Evolutionary conservation across 495 filamentous ascomycete genomes (phyloP).

Genomic region (Sabuloglossum arenarium): DNA sequence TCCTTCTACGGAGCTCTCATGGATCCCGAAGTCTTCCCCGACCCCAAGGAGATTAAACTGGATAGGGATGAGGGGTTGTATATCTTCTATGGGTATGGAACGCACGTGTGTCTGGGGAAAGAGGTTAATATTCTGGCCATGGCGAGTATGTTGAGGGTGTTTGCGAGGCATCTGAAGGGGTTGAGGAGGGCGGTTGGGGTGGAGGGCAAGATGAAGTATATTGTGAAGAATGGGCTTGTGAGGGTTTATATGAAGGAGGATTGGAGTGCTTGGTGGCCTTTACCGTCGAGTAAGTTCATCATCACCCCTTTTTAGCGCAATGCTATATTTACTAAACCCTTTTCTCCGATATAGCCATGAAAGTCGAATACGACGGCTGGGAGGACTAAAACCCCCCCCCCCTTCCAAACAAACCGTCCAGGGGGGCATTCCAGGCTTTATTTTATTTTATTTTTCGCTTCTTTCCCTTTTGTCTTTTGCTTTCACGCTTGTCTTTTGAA

Average conservation of each 20-base stretch:
- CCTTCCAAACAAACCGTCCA: too few relatives aligned
- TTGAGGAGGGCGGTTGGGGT: constrained; percentile 44
- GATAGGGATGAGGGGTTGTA: constrained; percentile 46
- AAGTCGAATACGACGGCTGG: neutral
- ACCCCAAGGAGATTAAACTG: constrained; percentile 41
- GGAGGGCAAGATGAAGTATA: constrained; percentile 54
- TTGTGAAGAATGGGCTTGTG: constrained; percentile 36
- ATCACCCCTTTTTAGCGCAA: neutral
- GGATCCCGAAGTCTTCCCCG: constrained; percentile 2
- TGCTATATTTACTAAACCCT: neutral
- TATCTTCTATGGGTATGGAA: constrained; percentile 40
- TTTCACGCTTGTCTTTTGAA: too few relatives aligned
- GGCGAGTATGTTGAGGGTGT: constrained; percentile 34
- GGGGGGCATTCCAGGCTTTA: too few relatives aligned
- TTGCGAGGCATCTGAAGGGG: constrained; percentile 27
- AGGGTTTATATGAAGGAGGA: constrained; percentile 57
- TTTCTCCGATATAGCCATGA: neutral
- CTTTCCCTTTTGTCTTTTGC: too few relatives aligned
- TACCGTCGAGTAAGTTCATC: constrained; percentile 39
- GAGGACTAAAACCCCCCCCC: neutral
- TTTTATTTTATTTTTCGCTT: too few relatives aligned
- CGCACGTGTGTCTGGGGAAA: constrained; percentile 39
- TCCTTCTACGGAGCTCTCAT: neutral
- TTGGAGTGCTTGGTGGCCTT: constrained; percentile 46
- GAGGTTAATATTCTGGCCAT: constrained; percentile 41